Base-by-base conservation (phyloP, 306 rosid species). In the Pyrus communis region DNA sequence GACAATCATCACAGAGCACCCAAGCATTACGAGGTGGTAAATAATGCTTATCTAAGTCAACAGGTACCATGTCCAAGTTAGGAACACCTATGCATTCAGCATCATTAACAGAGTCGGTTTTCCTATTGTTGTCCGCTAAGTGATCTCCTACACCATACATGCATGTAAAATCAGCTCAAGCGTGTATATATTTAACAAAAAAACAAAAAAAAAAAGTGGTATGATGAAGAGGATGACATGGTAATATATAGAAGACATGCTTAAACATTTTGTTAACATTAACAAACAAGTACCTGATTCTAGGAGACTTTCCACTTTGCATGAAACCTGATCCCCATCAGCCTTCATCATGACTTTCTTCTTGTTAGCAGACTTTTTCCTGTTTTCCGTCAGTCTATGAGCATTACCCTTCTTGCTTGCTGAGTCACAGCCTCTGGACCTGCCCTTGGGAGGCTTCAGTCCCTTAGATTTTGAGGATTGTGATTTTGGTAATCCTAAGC, bases 1-100 rank as follows among this genome's bases (percentile, higher is more conserved):
- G 89, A 83, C 99, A 96, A 81, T 82, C 89, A 87, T 96, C 99
- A 73, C 99, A 96, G 55, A 90, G 88, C 78, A 89, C 99, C 99
- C 99, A 96, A 38, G 99, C 99, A 81, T 87, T 89, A 70, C 71
- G 84, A 2, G 86, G 86, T 52, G 91, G 86, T 74, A 66, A 65
- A 81, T 80, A 83, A 82, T 85, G 93, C 82, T 86, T 87, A 75
- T 67, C 91, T 73, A 79, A 59, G 76, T 75, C 86, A 75, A 80
- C 93, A 33, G 85, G 75, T 31, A 45, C 62, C 80, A 60, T 45
- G 25, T 85, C 84, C 84, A 72, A 74, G 80, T 85, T 75, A 74
- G 82, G 78, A 74, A 74, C 60, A 59, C 69, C 80, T 40, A 79
- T 51, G 25, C 82, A 80, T 75, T 78, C 87, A 70, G 65, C 66